Evolutionary conservation across 805 yeast species (phyloP), one percentile per base, ranked within the genome.

Genomic region (Sugiyamaella marilandica): DNA sequence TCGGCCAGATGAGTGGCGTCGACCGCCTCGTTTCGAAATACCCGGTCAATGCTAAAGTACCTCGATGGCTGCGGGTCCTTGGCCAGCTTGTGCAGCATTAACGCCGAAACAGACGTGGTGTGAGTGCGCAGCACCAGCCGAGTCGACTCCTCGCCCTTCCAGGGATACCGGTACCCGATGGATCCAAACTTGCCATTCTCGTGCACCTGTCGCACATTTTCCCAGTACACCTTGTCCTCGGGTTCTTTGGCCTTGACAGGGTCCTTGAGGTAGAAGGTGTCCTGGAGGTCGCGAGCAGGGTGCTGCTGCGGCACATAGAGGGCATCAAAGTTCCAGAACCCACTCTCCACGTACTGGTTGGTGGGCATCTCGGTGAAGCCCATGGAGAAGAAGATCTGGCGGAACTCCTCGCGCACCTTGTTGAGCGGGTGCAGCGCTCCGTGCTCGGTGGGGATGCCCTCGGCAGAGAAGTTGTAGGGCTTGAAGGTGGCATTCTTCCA

Each of bases 321-420:
- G 2, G 99, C 82, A 70, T 94, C 99, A 67, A 94, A 94, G 74
- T 94, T 94, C 99, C 99, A 94, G 83, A 94, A 94, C 3, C 98
- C 98, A 14, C 94, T 81, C 69, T 94, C 99, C 50, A 94, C 99
- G 69, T 91, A 94, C 71, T 92, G 97, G 71, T 92, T 92, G 24
- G 99, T 85, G 55, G 99, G 97, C 99, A 94, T 94, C 75, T 94
- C 99, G 29, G 94, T 83, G 83, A 94, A 94, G 7, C 99, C 99
- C 91, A 94, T 83, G 36, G 94, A 83, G 74, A 94, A 92, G 82
- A 94, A 94, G 66, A 94, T 92, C 71, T 91, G 96, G 74, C 99
- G 82, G 74, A 94, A 94, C 72, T 94, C 99, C 72, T 92, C 97
- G 66, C 97, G 83, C 55, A 94, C 98, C 72, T 94, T 94, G 76